A percentile compares a stretch with the other conserved stretches of the same genome.
Conservation (phyloP, 495 filamentous ascomycete species). For the Aspergillus coremiiformis region DNA sequence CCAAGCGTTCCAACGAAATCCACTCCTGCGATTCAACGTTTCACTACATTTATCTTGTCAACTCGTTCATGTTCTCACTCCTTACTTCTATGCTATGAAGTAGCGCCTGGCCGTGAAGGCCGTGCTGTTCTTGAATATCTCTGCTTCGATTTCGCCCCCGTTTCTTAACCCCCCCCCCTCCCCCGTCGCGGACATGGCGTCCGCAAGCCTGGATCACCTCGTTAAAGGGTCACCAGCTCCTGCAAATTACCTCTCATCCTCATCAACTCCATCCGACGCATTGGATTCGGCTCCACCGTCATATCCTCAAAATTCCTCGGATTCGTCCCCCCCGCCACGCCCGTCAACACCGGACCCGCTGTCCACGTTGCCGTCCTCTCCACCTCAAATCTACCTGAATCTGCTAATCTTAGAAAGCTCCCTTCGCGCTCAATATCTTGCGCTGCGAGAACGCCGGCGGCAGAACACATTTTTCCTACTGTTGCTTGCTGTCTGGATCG, state of each 20-base stretch:
- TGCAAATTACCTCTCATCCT: conserved; percentile 30
- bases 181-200: conserved; percentile 34
- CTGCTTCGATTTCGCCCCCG: background rate
- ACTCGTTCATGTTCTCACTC: background rate
- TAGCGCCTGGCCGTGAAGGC: conserved; percentile 3
- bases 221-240: conserved; percentile 72
- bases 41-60: background rate
- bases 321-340: conserved; percentile 31
- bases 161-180: conserved; percentile 10
- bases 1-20: too few relatives aligned
- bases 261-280: conserved; percentile 31
- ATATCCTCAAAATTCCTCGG: conserved; percentile 22
- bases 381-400: conserved; percentile 97
- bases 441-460: conserved; percentile 76
- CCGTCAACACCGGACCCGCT: conserved; percentile 60
- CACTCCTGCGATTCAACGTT: background rate
- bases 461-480: conserved; percentile 94
- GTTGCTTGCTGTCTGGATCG: conserved; percentile 68
- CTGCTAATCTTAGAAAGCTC: conserved; percentile 94
- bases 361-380: conserved; percentile 75
- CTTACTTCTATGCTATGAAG: background rate
- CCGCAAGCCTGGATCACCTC: conserved; percentile 69
- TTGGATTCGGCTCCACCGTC: conserved; percentile 28
- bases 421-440: conserved; percentile 84
- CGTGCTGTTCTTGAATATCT: conserved; percentile 2